Percentiles rank a stretch among this genome's conserved stretches.
These are phyloP conservation scores for Heritiera littoralis DNA, from an alignment of 345 rosid genomes.

Conservation along the genomic window DNA sequence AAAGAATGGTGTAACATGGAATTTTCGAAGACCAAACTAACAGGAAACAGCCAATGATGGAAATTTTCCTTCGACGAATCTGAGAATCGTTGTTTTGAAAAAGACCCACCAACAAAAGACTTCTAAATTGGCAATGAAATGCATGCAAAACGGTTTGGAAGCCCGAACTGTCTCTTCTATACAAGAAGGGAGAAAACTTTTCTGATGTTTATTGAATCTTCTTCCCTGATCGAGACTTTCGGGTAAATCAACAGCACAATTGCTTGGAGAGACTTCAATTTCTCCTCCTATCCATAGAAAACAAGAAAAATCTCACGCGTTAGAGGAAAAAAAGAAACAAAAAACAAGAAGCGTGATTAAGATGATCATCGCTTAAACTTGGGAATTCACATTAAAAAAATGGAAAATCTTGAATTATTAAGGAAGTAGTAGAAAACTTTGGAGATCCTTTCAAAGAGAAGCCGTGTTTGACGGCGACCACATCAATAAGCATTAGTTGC, in stretches of 20 bases:
- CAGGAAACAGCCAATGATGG: background rate
- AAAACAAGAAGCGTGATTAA: background rate
- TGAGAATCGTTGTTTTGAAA: background rate
- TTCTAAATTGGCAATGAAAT: background rate
- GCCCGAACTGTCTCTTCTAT: background rate
- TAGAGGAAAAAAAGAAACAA: background rate
- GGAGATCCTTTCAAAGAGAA: background rate
- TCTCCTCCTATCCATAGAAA: background rate
- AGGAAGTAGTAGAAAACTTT: background rate
- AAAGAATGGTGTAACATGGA: background rate
- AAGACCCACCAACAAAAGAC: background rate
- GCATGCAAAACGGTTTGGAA: background rate
- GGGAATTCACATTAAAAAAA: background rate
- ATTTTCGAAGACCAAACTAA: background rate
- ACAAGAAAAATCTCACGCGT: conserved; percentile 1
- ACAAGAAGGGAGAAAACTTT: background rate
- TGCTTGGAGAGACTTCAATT: conserved; percentile 1
- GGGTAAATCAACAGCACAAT: background rate
- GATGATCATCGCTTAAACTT: background rate
- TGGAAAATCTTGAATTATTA: background rate
- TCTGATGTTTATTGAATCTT: background rate
- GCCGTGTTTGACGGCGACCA: background rate
- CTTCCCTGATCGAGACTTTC: background rate
- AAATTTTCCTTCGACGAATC: background rate
- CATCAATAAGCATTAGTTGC: background rate